Base-by-base conservation (phyloP, 441 rosid species). In the Theobroma grandiflorum region DNA sequence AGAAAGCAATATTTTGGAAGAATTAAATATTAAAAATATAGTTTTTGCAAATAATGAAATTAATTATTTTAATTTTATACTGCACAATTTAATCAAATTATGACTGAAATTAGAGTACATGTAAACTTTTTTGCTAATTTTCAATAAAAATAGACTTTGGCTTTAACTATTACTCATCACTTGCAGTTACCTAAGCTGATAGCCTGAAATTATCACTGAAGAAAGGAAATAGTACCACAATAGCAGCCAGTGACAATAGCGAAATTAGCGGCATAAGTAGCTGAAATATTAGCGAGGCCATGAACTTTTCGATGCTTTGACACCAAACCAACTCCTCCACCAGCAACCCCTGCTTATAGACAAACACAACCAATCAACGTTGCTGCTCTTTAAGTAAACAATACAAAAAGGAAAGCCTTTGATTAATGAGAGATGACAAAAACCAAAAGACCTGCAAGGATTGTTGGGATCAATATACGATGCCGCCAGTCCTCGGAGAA, bases 241-340 rank as follows among this genome's bases (percentile, higher is more conserved):
- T 95, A 95, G 87, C 90, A 95, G 77, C 90, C 95, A 31, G 92
- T 79, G 58, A 95, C 93, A 58, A 94, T 89, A 58, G 93, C 89
- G 20, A 85, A 87, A 86, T 95, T 91, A 79, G 96, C 77, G 77
- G 95, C 97, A 69, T 91, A 94, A 72, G 89, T 78, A 57, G 92
- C 76, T 9, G 91, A 90, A 69, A 94, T 88, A 81, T 87, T 91
- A 20, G 97, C 86, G 15, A 86, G 81, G 62, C 96, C 94, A 82
- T 89, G 89, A 76, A 86, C 80, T 81, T 84, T 85, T 78, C 94
- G 82, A 83, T 89, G 86, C 85, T 89, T 92, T 33, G 99, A 94
- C 8, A 90, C 80, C 81, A 88, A 83, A 33, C 98, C 97, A 83
- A 79, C 86, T 57, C 94, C 98, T 85, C 90, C 98, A n/a, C 98